phyloP scores from a whole-genome alignment of 345 rosid species.

The Raphanus sativus region DNA sequence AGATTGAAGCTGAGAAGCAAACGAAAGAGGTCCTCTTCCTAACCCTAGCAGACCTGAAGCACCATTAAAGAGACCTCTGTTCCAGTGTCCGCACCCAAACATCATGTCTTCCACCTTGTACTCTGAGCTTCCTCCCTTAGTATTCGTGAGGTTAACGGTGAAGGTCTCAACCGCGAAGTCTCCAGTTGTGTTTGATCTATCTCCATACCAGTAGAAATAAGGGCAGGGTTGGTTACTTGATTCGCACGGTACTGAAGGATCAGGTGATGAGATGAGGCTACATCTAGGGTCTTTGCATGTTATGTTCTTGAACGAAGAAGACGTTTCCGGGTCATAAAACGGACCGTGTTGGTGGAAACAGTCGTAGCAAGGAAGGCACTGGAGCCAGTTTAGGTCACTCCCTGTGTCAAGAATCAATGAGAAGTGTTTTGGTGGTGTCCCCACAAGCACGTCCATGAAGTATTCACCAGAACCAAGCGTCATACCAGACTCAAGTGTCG shows the following conservation, averaged over 20 bases:
- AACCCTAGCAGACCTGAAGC: constrained; percentile 85
- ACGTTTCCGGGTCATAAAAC: constrained; percentile 61
- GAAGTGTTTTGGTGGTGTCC: constrained; percentile 84
- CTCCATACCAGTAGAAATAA: constrained; percentile 85
- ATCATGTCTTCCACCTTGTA: constrained; percentile 59
- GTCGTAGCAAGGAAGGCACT: constrained; percentile 80
- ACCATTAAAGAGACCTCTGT: constrained; percentile 70
- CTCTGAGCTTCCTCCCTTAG: constrained; percentile 43
- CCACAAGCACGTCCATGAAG: constrained; percentile 82
- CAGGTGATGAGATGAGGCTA: constrained; percentile 68
- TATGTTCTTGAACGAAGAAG: constrained; percentile 60
- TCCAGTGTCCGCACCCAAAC: constrained; percentile 94
- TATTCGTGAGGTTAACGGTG: constrained; percentile 56
- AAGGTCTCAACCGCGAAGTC: constrained; percentile 79
- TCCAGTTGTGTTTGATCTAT: constrained; percentile 80
- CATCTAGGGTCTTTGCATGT: constrained; percentile 66
- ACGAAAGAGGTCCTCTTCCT: constrained; percentile 87
- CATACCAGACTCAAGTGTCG: constrained; percentile 81
- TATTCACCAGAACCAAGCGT: constrained; percentile 86
- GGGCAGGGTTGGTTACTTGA: constrained; percentile 67
- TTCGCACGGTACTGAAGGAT: constrained; percentile 58
- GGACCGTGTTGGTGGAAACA: constrained; percentile 84
- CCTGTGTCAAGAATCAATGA: constrained; percentile 91
- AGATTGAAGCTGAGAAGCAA: constrained; percentile 79
- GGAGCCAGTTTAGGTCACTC: constrained; percentile 94